Evolutionary conservation across 345 rosid genomes (phyloP).

Genomic region (Stellera chamaejasme): DNA sequence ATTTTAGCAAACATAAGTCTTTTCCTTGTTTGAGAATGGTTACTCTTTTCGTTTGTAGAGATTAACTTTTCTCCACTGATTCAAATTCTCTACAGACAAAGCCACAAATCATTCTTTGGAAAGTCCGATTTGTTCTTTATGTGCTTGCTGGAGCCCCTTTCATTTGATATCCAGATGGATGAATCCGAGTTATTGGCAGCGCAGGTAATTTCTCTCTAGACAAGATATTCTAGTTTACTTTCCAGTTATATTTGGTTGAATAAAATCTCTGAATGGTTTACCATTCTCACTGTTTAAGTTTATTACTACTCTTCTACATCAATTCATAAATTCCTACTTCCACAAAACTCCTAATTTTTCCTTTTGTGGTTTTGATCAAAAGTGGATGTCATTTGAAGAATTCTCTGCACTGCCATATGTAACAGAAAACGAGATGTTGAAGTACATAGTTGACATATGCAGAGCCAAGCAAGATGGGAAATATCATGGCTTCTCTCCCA

Average conservation of each 20-base stretch:
- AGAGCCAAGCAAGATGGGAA: conserved; percentile 21
- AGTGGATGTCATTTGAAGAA: conserved; percentile 75
- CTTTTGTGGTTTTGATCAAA: neutral
- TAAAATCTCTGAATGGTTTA: neutral
- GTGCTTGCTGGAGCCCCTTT: conserved; percentile 69
- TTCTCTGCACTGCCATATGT: conserved; percentile 27
- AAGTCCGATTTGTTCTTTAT: conserved; percentile 79
- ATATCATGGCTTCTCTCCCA: conserved; percentile 28
- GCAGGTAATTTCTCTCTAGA: conserved; percentile 33
- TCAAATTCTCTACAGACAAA: conserved; percentile 41
- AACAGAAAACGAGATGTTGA: conserved; percentile 22
- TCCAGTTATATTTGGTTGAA: neutral
- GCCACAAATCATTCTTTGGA: conserved; percentile 59
- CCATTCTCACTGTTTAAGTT: neutral
- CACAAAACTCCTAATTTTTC: neutral
- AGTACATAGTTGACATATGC: conserved; percentile 26
- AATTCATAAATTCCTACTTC: neutral
- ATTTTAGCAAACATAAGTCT: neutral
- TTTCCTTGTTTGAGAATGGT: neutral
- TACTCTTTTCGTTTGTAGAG: conserved; percentile 1
- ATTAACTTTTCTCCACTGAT: neutral
- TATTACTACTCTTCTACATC: neutral
- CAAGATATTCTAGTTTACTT: neutral
- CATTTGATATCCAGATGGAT: conserved; percentile 56
- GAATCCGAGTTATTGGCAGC: conserved; percentile 75